Conservation (phyloP, 2,329 filamentous ascomycete genomes). For the Dothideomycetidae sp. region DNA sequence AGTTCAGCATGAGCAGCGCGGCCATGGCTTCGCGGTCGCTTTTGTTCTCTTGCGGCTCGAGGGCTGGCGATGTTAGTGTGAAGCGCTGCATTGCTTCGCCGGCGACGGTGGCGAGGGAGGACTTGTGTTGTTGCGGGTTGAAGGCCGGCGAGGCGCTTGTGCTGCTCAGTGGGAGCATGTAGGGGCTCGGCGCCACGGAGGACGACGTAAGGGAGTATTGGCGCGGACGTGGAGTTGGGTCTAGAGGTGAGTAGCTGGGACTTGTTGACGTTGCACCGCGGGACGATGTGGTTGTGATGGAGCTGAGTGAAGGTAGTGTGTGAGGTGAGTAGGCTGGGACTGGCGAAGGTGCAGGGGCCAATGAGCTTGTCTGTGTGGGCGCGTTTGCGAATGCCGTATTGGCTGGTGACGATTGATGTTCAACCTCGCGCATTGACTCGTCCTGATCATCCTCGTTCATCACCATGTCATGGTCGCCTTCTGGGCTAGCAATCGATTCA, state of each 20-base stretch:
- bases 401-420: slow-evolving; percentile 15
- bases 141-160: slow-evolving; percentile 3
- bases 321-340: slow-evolving; percentile 29
- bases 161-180: slow-evolving; percentile 5
- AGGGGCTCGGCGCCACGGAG: background rate
- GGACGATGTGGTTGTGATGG: slow-evolving; percentile 27
- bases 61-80: slow-evolving; percentile 9
- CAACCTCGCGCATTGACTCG: background rate
- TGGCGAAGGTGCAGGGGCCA: slow-evolving; percentile 16
- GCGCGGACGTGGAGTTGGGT: slow-evolving; percentile 23
- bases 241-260: slow-evolving; percentile 41
- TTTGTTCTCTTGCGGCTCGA: slow-evolving; percentile 14
- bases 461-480: background rate
- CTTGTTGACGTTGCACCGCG: slow-evolving; percentile 36
- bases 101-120: slow-evolving; percentile 2
- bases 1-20: slow-evolving; percentile 76
- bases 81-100: slow-evolving; percentile 9
- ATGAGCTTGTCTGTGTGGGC: slow-evolving; percentile 3
- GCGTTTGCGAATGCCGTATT: slow-evolving; percentile 13
- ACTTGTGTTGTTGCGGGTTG: slow-evolving; percentile 7
- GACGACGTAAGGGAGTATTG: slow-evolving; percentile 13
- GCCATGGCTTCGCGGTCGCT: slow-evolving; percentile 64
- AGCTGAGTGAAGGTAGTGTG: slow-evolving; percentile 25
- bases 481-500: slow-evolving; percentile 4
- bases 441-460: background rate